These are phyloP conservation scores for Pyrus pyrifolia DNA, from an alignment of 306 rosid species.

Conservation along the genomic window DNA sequence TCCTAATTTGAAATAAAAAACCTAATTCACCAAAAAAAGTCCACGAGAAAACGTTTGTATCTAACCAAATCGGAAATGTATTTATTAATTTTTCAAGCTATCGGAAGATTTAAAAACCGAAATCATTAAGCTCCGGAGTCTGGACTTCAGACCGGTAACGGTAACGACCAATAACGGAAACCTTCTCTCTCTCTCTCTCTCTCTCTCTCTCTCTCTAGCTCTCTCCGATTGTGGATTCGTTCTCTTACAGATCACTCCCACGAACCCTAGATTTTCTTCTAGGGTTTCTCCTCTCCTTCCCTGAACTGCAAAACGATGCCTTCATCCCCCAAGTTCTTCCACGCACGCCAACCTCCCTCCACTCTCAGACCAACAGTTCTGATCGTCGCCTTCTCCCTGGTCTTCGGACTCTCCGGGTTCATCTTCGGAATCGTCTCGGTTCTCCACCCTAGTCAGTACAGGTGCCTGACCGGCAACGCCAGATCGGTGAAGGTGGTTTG, in stretches of 20 bases:
- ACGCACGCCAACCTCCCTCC: conserved; percentile 32
- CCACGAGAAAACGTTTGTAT: too few relatives aligned
- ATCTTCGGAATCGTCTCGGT: conserved; percentile 33
- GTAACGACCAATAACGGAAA: neutral
- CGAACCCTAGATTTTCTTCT: conserved; percentile 15
- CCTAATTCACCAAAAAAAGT: too few relatives aligned
- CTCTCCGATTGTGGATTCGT: neutral
- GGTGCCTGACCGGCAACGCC: conserved; percentile 32
- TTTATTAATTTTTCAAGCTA: too few relatives aligned
- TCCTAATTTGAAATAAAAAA: too few relatives aligned
- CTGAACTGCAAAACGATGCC: conserved; percentile 33
- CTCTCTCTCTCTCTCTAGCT: neutral
- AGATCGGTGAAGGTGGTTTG: conserved; percentile 69
- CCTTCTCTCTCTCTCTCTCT: neutral
- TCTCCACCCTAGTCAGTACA: conserved; percentile 19
- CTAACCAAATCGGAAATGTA: too few relatives aligned
- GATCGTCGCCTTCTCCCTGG: conserved; percentile 24
- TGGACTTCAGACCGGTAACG: neutral
- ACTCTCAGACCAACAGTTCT: conserved; percentile 46
- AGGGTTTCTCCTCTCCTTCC: neutral
- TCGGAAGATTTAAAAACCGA: neutral
- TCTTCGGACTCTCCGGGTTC: conserved; percentile 45
- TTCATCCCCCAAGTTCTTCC: conserved; percentile 49
- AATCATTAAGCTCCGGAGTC: neutral
- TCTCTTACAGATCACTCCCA: neutral